A percentile compares a stretch with the other conserved stretches of the same genome.
Conservation (phyloP, 768 basidiomycete species). For the Pleurotus tuoliensis region DNA sequence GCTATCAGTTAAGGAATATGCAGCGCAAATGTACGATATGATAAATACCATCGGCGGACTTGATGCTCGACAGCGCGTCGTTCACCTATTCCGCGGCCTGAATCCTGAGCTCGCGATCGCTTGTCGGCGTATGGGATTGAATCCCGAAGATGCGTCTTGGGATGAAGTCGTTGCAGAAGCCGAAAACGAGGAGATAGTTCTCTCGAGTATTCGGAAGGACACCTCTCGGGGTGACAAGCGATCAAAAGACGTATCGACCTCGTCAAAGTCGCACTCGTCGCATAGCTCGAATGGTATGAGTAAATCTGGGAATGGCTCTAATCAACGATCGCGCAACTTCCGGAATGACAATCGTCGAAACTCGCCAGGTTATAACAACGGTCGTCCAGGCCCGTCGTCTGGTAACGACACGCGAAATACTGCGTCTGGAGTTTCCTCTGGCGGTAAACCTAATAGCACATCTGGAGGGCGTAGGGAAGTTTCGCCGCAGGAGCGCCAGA, state of each 20-base stretch:
- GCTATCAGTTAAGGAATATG: constrained; percentile 25
- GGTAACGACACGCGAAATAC: neutral
- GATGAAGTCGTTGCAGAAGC: constrained; percentile 23
- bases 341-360: no score
- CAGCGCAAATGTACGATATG: constrained; percentile 28
- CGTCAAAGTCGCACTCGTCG: neutral
- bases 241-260: constrained; percentile 2
- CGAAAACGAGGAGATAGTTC: constrained; percentile 25
- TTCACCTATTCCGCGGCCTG: constrained; percentile 30
- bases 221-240: neutral
- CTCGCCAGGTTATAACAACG: no score
- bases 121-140: constrained; percentile 24
- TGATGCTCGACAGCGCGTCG: constrained; percentile 21
- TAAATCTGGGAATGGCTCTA: no score
- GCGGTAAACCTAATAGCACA: neutral
- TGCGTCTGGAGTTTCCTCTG: neutral
- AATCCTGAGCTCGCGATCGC: constrained; percentile 18
- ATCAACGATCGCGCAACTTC: no score
- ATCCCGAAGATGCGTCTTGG: constrained; percentile 20
- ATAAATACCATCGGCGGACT: constrained; percentile 27
- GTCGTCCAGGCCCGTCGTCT: no score
- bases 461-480: neutral
- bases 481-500: constrained; percentile 9
- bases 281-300: neutral
- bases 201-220: neutral